Evolutionary conservation across 2,329 filamentous ascomycete species (phyloP), one percentile per base, ranked within the genome.

Genomic region (Elsinoe necatrix): DNA sequence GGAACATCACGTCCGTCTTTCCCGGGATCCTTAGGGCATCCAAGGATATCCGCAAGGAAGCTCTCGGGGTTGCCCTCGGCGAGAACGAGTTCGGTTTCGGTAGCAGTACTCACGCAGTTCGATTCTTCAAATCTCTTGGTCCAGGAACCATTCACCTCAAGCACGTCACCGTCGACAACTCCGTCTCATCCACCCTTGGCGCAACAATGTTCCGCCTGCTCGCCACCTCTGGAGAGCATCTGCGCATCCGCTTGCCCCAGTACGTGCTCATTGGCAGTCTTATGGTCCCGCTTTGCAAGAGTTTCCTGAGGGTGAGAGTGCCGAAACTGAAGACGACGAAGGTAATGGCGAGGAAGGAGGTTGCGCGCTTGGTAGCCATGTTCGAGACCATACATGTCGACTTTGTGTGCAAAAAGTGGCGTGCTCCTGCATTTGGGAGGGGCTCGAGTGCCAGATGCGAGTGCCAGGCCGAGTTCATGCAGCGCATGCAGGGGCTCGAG

Each of bases 41-140:
- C 35, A 50, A 51, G 5, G 59, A 60, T 23, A 57, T 56, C 14
- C 59, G 59, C 12, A 29, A 57, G 16, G 59, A 62, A 55, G 52
- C 58, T 12, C 34, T 60, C 4, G 56, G 45, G n/a, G 59, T 61
- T 21, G 60, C 55, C 57, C 59, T 57, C 6, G 41, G 41, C 41
- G 41, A 45, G 41, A 51, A 51, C 31, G 18, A 34, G 34, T 51
- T 51, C 27, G 14, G 11, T 12, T 51, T 51, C 12, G 8, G 16
- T 18, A 18, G 12, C 11, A 27, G 18, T 4, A 31, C 47, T 5
- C 16, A 31, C 25, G 9, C 47, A 20, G 27, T 18, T 18, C 27
- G 25, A 3, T 51, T 51, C 14, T 25, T 51, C 27, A 31, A 35
- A 14, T 21, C 31, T 12, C 14, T 51, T 11, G 23, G 23, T 18